Evolutionary conservation across 352 stramenopile species (phyloP), one percentile per base, ranked within the genome.

Genomic region (Globisporangium uncinulatum): DNA sequence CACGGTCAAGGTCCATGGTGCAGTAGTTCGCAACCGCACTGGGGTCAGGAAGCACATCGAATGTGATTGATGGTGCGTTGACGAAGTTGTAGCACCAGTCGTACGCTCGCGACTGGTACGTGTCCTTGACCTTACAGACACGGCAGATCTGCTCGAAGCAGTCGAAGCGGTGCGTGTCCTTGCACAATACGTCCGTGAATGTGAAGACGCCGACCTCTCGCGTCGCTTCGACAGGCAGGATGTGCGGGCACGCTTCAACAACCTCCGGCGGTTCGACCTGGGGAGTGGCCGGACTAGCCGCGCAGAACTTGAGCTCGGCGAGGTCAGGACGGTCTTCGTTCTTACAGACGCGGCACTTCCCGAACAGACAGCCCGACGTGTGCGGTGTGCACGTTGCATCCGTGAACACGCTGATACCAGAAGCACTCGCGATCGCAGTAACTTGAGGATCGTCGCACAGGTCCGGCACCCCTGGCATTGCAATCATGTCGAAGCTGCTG

Each of bases 181-280:
- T 57, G 24, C 52, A 57, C 52, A 41, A 51, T 17, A 51, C 29
- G 32, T 57, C 52, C n/a, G 52, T 57, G 42, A 51, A 57, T n/a
- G 32, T 13, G 4, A 57, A 31, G 21, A 57, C 34, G 11, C 52
- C 52, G 19, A 51, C 14, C 11, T 43, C 3, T 6, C 31, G 14
- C 17, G 52, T 51, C 52, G 39, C 11, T n/a, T 51, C 52, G 32
- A n/a, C 20, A 3, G 39, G 52, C 7, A 51, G 7, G 42, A 43
- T 49, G 17, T 47, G 29, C 8, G 31, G 39, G 29, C 52, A 57
- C 24, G 42, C 32, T 29, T 57, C 52, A 6, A 14, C 6, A 10
- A 17, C 31, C 34, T 29, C 24, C 24, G 24, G 24, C 24, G 41
- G 29, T 7, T 57, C 24, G 21, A 19, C 29, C 37, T 24, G 17